phyloP scores from a whole-genome alignment of 345 rosid species.

The Sisymbrium irio region DNA sequence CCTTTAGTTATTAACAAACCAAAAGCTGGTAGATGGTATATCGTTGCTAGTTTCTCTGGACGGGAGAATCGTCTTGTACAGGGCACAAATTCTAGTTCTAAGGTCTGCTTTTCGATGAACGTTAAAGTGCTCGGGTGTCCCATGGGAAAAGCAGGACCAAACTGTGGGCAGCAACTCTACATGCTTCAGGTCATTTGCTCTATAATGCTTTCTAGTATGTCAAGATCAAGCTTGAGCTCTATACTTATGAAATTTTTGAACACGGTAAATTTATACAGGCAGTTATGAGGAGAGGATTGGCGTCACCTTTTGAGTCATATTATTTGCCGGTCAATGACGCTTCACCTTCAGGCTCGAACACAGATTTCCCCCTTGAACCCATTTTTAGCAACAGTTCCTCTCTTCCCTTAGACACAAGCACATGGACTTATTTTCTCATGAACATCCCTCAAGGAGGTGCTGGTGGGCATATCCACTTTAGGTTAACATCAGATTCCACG shows the following conservation, averaged over 20 bases:
- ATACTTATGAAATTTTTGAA: background rate
- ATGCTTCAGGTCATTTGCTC: slow-evolving; percentile 58
- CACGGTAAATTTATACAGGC: slow-evolving; percentile 52
- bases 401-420: slow-evolving; percentile 39
- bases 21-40: slow-evolving; percentile 76
- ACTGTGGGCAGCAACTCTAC: slow-evolving; percentile 60
- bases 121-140: slow-evolving; percentile 69
- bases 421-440: slow-evolving; percentile 78
- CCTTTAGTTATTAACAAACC: slow-evolving; percentile 68
- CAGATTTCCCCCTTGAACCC: slow-evolving; percentile 62
- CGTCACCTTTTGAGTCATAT: slow-evolving; percentile 68
- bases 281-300: slow-evolving; percentile 57
- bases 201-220: background rate
- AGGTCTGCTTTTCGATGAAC: slow-evolving; percentile 68
- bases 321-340: slow-evolving; percentile 64
- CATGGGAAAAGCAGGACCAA: slow-evolving; percentile 72
- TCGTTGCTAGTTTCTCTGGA: slow-evolving; percentile 50
- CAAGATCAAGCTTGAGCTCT: slow-evolving; percentile 16
- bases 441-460: slow-evolving; percentile 84
- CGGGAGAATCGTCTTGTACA: slow-evolving; percentile 37
- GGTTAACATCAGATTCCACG: slow-evolving; percentile 48
- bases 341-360: slow-evolving; percentile 50
- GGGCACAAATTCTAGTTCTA: slow-evolving; percentile 29
- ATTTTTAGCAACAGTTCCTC: slow-evolving; percentile 63
- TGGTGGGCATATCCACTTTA: slow-evolving; percentile 85